Evolutionary conservation across 805 yeast species (phyloP).

Genomic region (Metschnikowia santaceciliae): DNA sequence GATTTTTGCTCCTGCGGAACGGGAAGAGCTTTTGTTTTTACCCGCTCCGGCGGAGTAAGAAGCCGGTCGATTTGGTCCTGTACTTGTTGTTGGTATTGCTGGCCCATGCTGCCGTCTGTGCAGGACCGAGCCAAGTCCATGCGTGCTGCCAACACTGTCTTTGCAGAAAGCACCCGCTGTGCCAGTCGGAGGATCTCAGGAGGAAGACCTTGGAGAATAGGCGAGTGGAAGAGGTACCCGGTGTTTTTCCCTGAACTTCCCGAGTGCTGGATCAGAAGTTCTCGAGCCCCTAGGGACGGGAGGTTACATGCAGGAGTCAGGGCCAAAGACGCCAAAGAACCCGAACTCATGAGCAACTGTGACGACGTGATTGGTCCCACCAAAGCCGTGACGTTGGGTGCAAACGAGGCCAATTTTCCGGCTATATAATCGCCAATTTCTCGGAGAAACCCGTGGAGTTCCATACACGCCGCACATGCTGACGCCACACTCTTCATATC

Average conservation of each 20-base stretch:
- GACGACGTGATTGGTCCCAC: constrained; percentile 73
- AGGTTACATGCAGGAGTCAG: constrained; percentile 79
- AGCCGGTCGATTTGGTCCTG: constrained; percentile 62
- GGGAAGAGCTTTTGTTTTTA: constrained; percentile 60
- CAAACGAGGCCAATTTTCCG: constrained; percentile 50
- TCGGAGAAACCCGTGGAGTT: constrained; percentile 40
- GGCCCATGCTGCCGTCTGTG: constrained; percentile 53
- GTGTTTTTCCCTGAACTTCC: constrained; percentile 51
- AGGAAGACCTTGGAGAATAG: constrained; percentile 55
- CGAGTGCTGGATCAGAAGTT: constrained; percentile 29
- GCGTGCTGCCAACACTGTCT: constrained; percentile 77
- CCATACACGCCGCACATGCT: constrained; percentile 47
- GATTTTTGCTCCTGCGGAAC: constrained; percentile 71
- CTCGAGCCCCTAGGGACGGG: constrained; percentile 65
- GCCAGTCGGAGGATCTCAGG: constrained; percentile 62
- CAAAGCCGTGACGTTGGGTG: constrained; percentile 76
- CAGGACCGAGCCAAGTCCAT: constrained; percentile 53
- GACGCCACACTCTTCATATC: constrained; percentile 37
- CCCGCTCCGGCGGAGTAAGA: constrained; percentile 69
- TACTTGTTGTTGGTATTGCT: constrained; percentile 57
- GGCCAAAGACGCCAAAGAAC: constrained; percentile 65
- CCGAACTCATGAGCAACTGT: constrained; percentile 62
- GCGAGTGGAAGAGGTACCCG: constrained; percentile 65
- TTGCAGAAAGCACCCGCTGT: constrained; percentile 74
- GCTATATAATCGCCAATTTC: constrained; percentile 54